These are phyloP conservation scores for Xylaria longipes DNA, from an alignment of 495 filamentous ascomycete species.

Conservation along the genomic window DNA sequence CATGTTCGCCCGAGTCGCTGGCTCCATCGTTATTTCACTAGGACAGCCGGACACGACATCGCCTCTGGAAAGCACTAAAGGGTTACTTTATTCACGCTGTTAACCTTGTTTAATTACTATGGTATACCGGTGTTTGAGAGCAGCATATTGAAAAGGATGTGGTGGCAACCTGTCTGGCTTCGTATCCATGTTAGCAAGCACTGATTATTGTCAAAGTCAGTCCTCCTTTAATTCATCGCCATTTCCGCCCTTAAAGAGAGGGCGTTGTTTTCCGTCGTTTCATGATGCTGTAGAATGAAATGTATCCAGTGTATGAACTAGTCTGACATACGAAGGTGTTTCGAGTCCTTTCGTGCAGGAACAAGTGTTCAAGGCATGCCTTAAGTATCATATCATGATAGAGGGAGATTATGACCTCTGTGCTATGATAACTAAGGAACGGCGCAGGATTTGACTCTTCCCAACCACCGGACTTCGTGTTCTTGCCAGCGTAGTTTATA, in stretches of 20 bases:
- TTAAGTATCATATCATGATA: too few species aligned
- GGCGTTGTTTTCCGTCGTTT: too few species aligned
- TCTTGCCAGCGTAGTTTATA: neutral
- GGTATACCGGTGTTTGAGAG: neutral
- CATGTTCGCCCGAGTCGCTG: neutral
- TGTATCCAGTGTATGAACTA: too few species aligned
- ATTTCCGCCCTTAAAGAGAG: neutral
- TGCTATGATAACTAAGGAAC: neutral
- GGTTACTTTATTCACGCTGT: neutral
- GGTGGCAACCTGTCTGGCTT: neutral
- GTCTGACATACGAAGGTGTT: too few species aligned
- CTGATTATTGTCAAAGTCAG: neutral
- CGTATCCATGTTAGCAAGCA: neutral
- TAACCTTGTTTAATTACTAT: neutral
- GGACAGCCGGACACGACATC: neutral
- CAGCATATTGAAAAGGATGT: neutral
- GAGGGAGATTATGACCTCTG: too few species aligned
- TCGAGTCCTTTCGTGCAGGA: too few species aligned
- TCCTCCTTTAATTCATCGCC: neutral
- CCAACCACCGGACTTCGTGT: neutral
- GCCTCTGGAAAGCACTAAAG: neutral
- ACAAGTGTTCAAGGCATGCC: too few species aligned
- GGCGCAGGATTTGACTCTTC: neutral
- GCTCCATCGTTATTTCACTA: neutral
- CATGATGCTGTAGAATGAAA: too few species aligned